phyloP scores from a whole-genome alignment of 2,329 filamentous ascomycete genomes.

The Botrytis galanthina region DNA sequence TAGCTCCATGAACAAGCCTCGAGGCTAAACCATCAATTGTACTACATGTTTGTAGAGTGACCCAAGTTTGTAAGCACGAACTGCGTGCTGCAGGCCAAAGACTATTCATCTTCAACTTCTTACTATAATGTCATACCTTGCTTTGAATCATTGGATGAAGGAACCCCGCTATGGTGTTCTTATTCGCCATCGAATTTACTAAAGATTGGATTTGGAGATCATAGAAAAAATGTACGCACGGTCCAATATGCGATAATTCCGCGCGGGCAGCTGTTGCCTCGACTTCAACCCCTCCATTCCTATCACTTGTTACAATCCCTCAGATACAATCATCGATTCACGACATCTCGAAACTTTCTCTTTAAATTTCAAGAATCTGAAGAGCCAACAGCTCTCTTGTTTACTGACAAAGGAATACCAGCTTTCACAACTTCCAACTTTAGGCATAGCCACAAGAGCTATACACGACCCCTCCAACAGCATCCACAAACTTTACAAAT shows the following conservation, averaged over 20 bases:
- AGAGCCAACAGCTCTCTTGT: not conserved
- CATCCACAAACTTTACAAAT: not conserved
- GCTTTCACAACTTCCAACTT: not conserved
- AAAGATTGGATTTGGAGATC: not conserved
- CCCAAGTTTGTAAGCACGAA: slow-evolving; percentile 29
- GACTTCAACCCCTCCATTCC: slow-evolving; percentile 15
- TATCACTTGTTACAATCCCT: not conserved
- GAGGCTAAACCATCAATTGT: slow-evolving; percentile 29
- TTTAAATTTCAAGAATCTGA: not conserved
- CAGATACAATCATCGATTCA: not conserved
- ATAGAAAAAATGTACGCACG: slow-evolving; percentile 6
- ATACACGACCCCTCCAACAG: not conserved
- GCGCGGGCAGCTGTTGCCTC: slow-evolving; percentile 16
- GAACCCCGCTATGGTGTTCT: not conserved
- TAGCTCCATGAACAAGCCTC: slow-evolving; percentile 27
- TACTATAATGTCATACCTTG: slow-evolving; percentile 25
- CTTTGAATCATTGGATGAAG: not conserved
- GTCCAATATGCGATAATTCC: slow-evolving; percentile 5
- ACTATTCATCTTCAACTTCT: slow-evolving; percentile 30
- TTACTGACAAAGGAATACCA: not conserved
- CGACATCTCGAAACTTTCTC: not conserved
- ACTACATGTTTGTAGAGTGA: slow-evolving; percentile 29
- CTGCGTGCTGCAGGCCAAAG: slow-evolving; percentile 31
- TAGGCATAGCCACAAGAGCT: not conserved
- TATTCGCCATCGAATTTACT: not conserved